Evolutionary conservation across 1,284 basidiomycete species (phyloP).

Genomic region (Pyrrhoderma noxium): DNA sequence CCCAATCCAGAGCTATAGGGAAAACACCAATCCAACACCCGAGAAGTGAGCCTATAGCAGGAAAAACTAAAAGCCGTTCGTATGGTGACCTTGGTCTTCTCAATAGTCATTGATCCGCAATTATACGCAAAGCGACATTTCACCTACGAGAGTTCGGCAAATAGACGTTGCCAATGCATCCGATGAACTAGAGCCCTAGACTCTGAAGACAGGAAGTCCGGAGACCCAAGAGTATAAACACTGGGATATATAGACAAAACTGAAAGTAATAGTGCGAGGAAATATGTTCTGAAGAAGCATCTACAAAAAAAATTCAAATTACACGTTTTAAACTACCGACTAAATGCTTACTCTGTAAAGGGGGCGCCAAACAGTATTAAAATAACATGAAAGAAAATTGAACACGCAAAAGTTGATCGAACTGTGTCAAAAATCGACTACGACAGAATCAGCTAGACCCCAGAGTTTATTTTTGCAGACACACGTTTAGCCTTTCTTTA

Average conservation of each 20-base stretch:
- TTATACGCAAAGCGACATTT: background rate
- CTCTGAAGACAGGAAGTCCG: constrained; percentile 36
- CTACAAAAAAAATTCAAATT: too few relatives aligned
- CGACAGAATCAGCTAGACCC: background rate
- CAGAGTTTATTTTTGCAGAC: background rate
- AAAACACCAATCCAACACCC: constrained; percentile 78
- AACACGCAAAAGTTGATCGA: constrained; percentile 43
- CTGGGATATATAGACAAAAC: constrained; percentile 63
- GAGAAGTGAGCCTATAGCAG: constrained; percentile 61
- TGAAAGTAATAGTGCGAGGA: constrained; percentile 63
- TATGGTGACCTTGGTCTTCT: constrained; percentile 54
- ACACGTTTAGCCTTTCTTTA: constrained; percentile 29
- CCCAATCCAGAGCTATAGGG: constrained; percentile 90
- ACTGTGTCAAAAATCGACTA: constrained; percentile 46
- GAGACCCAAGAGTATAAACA: constrained; percentile 64
- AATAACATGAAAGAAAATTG: constrained; percentile 41
- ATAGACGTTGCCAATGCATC: constrained; percentile 67
- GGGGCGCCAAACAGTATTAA: constrained; percentile 75
- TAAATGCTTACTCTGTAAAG: constrained; percentile 43
- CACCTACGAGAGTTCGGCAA: constrained; percentile 72
- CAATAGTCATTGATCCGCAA: constrained; percentile 6
- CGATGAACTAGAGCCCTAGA: constrained; percentile 38
- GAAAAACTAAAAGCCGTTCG: constrained; percentile 77
- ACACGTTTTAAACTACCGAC: too few relatives aligned
- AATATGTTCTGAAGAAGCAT: constrained; percentile 50